phyloP scores from a whole-genome alignment of 2,329 filamentous ascomycete genomes.

The Aspergillus sp. region DNA sequence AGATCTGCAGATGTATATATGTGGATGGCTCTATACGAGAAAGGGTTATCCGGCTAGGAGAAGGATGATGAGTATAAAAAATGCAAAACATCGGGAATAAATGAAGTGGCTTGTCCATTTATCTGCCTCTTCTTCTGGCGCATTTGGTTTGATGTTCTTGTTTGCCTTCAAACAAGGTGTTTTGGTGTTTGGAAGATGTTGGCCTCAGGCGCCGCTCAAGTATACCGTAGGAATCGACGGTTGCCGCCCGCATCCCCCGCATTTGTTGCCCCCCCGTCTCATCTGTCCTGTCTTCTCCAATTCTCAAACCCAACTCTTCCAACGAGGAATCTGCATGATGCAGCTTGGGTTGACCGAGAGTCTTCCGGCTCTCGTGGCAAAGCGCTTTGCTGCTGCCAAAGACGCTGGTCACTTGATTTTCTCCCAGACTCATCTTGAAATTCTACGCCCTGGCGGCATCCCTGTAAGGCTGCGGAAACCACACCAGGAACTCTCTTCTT shows the following conservation, averaged over 20 bases:
- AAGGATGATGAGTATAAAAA: no score
- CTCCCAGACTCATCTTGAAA: slow-evolving; percentile 40
- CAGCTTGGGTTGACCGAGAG: slow-evolving; percentile 37
- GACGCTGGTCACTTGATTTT: slow-evolving; percentile 39
- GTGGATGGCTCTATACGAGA: no score
- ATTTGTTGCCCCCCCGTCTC: background rate
- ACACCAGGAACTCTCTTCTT: background rate
- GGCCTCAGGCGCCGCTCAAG: no score
- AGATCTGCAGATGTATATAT: no score
- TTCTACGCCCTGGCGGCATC: slow-evolving; percentile 33
- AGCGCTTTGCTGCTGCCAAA: slow-evolving; percentile 37
- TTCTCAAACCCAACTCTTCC: slow-evolving; percentile 4
- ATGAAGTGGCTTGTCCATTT: no score
- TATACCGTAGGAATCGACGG: background rate
- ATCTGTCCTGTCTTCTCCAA: background rate
- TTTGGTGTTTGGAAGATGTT: no score
- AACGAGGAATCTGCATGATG: slow-evolving; percentile 23
- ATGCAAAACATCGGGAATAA: no score
- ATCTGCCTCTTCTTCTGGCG: no score
- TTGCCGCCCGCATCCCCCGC: background rate
- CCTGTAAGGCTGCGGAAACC: slow-evolving; percentile 26
- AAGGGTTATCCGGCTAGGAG: no score
- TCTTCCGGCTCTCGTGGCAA: slow-evolving; percentile 36
- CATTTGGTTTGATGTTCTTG: no score
- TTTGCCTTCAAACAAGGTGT: no score